Percentiles rank a stretch among this genome's conserved stretches.
Evolutionary conservation across 495 filamentous ascomycete genomes (phyloP).

Genomic region (Astrothelium subdiscretum): DNA sequence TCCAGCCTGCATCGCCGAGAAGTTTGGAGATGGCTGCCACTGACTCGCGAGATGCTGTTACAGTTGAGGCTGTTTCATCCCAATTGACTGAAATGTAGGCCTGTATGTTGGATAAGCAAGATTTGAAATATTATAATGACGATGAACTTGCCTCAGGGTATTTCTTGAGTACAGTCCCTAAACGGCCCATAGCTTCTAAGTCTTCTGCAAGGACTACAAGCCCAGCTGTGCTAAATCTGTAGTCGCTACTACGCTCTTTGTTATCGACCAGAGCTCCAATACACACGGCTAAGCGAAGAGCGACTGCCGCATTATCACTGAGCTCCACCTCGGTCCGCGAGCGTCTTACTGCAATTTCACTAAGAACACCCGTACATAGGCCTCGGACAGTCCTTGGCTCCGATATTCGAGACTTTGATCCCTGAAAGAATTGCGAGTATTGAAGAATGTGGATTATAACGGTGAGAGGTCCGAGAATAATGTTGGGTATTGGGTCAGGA

Average conservation of each 20-base stretch:
- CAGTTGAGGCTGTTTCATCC: not conserved
- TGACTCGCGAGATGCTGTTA: not conserved
- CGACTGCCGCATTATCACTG: not conserved
- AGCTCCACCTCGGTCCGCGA: not conserved
- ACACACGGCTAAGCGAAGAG: not conserved
- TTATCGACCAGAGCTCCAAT: not conserved
- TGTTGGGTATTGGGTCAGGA: no score
- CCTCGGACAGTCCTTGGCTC: no score
- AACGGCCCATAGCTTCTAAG: not conserved
- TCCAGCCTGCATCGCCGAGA: not conserved
- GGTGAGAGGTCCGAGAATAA: no score
- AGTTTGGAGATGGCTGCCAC: not conserved
- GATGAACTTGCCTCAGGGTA: not conserved
- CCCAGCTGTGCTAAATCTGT: no score
- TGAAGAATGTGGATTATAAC: no score
- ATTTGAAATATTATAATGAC: not conserved
- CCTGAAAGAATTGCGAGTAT: no score
- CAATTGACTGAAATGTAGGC: not conserved
- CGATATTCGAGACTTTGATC: no score
- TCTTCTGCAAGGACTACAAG: no score
- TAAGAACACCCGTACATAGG: not conserved
- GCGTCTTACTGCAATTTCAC: not conserved
- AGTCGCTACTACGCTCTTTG: not conserved
- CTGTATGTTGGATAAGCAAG: not conserved
- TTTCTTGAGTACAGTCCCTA: not conserved